phyloP scores from a whole-genome alignment of 148 eudicot genomes.

The Rheum nobile region DNA sequence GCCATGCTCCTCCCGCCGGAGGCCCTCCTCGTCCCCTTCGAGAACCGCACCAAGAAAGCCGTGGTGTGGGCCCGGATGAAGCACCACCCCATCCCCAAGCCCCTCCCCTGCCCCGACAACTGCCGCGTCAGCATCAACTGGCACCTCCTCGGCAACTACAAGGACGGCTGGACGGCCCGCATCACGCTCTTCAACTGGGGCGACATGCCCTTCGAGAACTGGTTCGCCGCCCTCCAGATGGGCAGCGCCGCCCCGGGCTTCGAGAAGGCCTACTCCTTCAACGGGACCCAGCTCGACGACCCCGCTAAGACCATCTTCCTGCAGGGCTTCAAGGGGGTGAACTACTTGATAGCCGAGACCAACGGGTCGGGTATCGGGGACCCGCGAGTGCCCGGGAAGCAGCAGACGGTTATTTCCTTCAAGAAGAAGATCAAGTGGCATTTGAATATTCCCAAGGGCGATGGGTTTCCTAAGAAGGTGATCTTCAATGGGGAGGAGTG shows the following conservation, averaged over 20 bases:
- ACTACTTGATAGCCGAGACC: slow-evolving; percentile 34
- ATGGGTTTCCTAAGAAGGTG: slow-evolving; percentile 40
- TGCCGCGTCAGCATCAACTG: slow-evolving; percentile 62
- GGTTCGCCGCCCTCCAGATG: slow-evolving; percentile 42
- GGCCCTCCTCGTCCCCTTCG: slow-evolving; percentile 48
- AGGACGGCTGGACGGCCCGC: slow-evolving; percentile 47
- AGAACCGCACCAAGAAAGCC: slow-evolving; percentile 31
- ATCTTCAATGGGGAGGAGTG: slow-evolving; percentile 65
- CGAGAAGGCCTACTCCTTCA: slow-evolving; percentile 46
- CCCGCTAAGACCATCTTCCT: slow-evolving; percentile 31
- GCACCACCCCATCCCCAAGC: slow-evolving; percentile 23
- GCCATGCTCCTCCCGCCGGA: slow-evolving; percentile 45
- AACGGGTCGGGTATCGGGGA: slow-evolving; percentile 29
- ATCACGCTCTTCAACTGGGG: slow-evolving; percentile 62
- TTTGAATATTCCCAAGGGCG: slow-evolving; percentile 21
- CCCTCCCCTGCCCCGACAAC: slow-evolving; percentile 50
- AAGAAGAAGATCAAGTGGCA: slow-evolving; percentile 25
- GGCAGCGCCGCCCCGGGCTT: slow-evolving; percentile 33
- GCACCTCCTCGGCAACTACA: slow-evolving; percentile 39
- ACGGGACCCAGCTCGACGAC: slow-evolving; percentile 31
- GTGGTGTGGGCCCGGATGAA: slow-evolving; percentile 39
- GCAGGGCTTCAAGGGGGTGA: slow-evolving; percentile 39
- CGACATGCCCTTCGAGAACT: slow-evolving; percentile 28
- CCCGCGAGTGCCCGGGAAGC: slow-evolving; percentile 51
- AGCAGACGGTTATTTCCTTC: slow-evolving; percentile 44